Percentiles rank a stretch among this genome's conserved stretches.
These are phyloP conservation scores for Aspergillus conjunctus DNA, from an alignment of 495 filamentous ascomycete species.

Conservation along the genomic window DNA sequence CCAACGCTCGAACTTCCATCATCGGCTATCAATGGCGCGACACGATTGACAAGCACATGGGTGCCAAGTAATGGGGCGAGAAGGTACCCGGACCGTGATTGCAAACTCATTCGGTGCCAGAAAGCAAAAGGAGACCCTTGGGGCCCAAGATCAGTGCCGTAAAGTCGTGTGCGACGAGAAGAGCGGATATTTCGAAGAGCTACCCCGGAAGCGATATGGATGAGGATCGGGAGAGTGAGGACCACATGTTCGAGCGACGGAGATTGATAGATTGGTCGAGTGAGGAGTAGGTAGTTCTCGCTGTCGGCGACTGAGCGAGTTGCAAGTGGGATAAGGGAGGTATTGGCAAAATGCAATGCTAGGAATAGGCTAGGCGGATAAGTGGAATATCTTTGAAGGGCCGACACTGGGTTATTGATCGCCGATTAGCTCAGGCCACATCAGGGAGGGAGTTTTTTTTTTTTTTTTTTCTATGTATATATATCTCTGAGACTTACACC, in stretches of 20 bases:
- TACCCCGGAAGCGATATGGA: conserved; percentile 66
- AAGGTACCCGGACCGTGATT: conserved; percentile 66
- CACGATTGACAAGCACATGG: conserved; percentile 72
- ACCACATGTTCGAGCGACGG: conserved; percentile 49
- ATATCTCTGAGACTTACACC: conserved; percentile 48
- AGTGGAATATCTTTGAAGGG: conserved; percentile 82
- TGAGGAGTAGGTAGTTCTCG: conserved; percentile 63
- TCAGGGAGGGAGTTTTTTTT: conserved; percentile 10
- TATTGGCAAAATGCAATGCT: conserved; percentile 75
- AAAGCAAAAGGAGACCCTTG: conserved; percentile 42
- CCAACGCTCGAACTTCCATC: conserved; percentile 82
- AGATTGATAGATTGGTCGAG: conserved; percentile 79
- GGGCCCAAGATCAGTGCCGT: conserved; percentile 60
- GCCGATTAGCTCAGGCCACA: not conserved
- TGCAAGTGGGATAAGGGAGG: conserved; percentile 70
- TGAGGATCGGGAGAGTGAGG: conserved; percentile 46
- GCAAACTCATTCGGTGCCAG: conserved; percentile 70
- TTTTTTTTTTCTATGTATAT: conserved; percentile 14
- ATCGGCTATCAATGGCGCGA: conserved; percentile 70
- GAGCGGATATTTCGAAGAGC: conserved; percentile 74
- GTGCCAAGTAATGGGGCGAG: conserved; percentile 63
- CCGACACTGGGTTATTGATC: conserved; percentile 60
- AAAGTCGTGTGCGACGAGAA: conserved; percentile 64
- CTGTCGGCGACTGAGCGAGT: conserved; percentile 55
- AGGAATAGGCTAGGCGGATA: conserved; percentile 83